phyloP scores from a whole-genome alignment of 1,284 basidiomycete genomes.

The Leucoagaricus sp. region DNA sequence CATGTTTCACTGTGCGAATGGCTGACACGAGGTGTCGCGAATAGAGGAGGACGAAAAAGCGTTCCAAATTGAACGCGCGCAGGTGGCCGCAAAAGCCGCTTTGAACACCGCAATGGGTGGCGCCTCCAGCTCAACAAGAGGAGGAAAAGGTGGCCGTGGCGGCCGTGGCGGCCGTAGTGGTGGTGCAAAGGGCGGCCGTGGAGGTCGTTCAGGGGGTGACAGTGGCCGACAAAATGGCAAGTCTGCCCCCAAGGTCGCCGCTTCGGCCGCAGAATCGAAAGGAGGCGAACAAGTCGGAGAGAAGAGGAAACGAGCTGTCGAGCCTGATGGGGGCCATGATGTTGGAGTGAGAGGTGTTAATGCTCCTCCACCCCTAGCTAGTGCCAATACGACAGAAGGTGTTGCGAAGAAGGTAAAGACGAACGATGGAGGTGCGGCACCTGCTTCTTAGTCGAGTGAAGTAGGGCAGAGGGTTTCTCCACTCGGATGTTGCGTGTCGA shows the following conservation, averaged over 20 bases:
- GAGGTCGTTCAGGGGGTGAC: constrained; percentile 41
- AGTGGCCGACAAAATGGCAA: constrained; percentile 28
- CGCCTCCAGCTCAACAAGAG: constrained; percentile 22
- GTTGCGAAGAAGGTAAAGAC: constrained; percentile 61
- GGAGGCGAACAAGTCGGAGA: constrained; percentile 45
- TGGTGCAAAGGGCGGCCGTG: constrained; percentile 31
- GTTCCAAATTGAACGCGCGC: constrained; percentile 73
- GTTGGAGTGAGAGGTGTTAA: constrained; percentile 61
- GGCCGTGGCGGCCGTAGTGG: constrained; percentile 46
- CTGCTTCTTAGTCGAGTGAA: constrained; percentile 15
- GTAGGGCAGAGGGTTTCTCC: neutral
- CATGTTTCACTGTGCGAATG: neutral
- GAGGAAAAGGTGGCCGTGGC: constrained; percentile 41
- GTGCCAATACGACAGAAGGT: neutral
- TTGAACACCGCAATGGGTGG: constrained; percentile 33
- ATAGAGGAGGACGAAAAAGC: constrained; percentile 53
- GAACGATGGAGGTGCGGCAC: constrained; percentile 33
- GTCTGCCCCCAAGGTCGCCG: constrained; percentile 19
- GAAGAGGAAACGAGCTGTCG: constrained; percentile 72
- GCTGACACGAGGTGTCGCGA: neutral
- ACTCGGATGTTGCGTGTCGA: neutral
- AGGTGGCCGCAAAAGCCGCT: constrained; percentile 57
- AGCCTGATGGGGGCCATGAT: constrained; percentile 73
- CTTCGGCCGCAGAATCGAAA: constrained; percentile 17
- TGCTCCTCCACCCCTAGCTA: constrained; percentile 56